Evolutionary conservation across 1,284 basidiomycete species (phyloP), one percentile per base, ranked within the genome.

Genomic region (Tilletia caries): DNA sequence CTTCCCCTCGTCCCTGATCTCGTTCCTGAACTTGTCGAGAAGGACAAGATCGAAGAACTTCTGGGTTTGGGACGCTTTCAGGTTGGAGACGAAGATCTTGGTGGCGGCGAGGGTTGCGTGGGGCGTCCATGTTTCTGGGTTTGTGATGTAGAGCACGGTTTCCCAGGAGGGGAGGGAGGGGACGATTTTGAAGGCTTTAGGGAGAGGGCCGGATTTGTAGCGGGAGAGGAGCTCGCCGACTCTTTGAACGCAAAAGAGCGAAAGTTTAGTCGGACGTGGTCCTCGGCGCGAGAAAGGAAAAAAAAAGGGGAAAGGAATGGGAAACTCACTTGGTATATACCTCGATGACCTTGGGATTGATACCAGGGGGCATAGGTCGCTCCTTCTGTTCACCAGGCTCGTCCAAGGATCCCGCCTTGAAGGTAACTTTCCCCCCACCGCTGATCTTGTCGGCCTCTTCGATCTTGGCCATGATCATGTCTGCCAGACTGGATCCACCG

Each of bases 111-210:
- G 90, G 68, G 92, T 93, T 1, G 94, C 95, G 84, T 98, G 94
- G 0, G 96, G 92, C 0, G 93, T 93, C 96, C 96, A 98, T 77
- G 89, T 88, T 84, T 93, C 90, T 0, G 96, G 96, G 72, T 88
- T 87, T 23, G 96, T 98, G 66, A 98, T 88, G 34, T 95, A 93
- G 66, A 99, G 89, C 72, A 98, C 90, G 67, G 93, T 91, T 8
- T 95, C 94, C 96, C 96, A 99, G 74, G 92, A 91, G 5, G 93
- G 92, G 27, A 98, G 89, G 4, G 95, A 92, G 2, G 96, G 96
- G 37, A 99, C 91, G 70, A 99, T 93, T 86, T 98, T 98, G 89
- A 99, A 95, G 1, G 94, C 88, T 86, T 98, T 98, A 23, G 96
- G 96, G 0, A 99, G 87, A 0, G 94, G 91, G 1, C 95, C 95